Evolutionary conservation across 2,329 filamentous ascomycete genomes (phyloP), one percentile per base, ranked within the genome.

Genomic region (Colletotrichum orchidophilum): DNA sequence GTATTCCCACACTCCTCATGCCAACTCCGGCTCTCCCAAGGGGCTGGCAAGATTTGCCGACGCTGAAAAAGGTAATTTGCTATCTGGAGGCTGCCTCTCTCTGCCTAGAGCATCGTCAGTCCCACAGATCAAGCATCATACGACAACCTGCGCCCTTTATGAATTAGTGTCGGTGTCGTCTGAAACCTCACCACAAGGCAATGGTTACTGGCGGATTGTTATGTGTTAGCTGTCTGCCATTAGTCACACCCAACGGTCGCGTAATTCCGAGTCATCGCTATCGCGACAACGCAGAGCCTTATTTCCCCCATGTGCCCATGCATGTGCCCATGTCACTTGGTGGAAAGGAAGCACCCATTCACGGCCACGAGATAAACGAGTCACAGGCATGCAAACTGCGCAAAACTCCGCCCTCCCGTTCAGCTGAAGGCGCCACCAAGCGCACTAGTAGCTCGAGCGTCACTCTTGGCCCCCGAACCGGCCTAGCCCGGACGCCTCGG

Each of bases 391-490:
- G 18, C 24, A 21, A n/a, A 6, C 35, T 60, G 57, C 42, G 42
- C 61, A 27, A 61, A 27, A 31, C 63, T 69, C 53, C 39, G 26
- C 46, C n/a, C 26, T 62, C 39, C 57, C 39, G 31, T 21, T 67
- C 63, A 70, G 67, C 67, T 70, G 57, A 70, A 62, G 49, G 57
- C 63, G 67, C 67, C 57, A 67, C 67, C 39, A 57, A 5, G 31
- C 35, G 39, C 42, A 54, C 64, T 71, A 71, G 53, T 33, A 63
- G 26, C 42, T 53, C 50, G 52, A 39, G 57, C 50, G 33, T 52
- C 63, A 29, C 49, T 31, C 18, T n/a, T n/a, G 35, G 27, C 26
- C n/a, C 68, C 68, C 58, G 68, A 71, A 71, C 52, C 68, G 68
- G 68, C 64, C 52, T 71, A 71, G 68, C 26, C 65, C 58, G 63